A percentile compares a stretch with the other conserved stretches of the same genome.
Evolutionary conservation across 495 filamentous ascomycete genomes (phyloP).

Genomic region (Lindgomyces ingoldianus): DNA sequence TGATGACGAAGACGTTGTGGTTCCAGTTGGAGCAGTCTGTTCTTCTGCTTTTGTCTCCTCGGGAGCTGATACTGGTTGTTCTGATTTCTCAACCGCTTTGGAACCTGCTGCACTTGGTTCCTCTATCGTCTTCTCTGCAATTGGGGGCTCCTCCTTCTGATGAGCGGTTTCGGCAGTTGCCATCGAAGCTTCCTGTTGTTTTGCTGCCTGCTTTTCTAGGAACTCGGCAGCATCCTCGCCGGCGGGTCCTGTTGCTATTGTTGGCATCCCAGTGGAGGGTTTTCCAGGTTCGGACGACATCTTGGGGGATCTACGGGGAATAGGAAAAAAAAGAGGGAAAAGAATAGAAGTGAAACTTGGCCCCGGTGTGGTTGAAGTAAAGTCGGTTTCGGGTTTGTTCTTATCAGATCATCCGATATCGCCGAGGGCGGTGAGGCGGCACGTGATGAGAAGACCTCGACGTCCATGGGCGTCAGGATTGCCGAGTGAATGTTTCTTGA

Average conservation of each 20-base stretch:
- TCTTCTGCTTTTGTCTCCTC: background rate
- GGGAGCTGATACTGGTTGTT: conserved; percentile 44
- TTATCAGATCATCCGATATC: background rate
- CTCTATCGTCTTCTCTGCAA: conserved; percentile 26
- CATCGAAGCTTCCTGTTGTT: background rate
- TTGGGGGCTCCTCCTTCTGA: background rate
- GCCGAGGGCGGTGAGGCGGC: background rate
- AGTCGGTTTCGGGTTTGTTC: background rate
- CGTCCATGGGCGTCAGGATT: too few species aligned
- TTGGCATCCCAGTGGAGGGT: background rate
- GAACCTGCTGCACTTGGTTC: conserved; percentile 34
- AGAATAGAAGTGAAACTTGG: background rate
- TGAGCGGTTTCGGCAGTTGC: background rate
- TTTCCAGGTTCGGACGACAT: conserved; percentile 7
- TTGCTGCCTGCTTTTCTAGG: conserved; percentile 3
- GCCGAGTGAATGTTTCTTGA: too few species aligned
- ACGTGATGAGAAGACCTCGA: background rate
- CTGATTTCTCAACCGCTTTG: conserved; percentile 51
- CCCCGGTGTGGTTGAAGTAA: background rate
- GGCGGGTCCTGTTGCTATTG: background rate
- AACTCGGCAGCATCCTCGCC: background rate
- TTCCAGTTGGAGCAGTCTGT: background rate
- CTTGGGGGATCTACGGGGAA: background rate
- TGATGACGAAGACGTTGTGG: background rate
- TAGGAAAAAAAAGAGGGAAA: background rate